These are phyloP conservation scores for Vigna reflexopilosa DNA, from an alignment of 306 rosid species.

Conservation along the genomic window DNA sequence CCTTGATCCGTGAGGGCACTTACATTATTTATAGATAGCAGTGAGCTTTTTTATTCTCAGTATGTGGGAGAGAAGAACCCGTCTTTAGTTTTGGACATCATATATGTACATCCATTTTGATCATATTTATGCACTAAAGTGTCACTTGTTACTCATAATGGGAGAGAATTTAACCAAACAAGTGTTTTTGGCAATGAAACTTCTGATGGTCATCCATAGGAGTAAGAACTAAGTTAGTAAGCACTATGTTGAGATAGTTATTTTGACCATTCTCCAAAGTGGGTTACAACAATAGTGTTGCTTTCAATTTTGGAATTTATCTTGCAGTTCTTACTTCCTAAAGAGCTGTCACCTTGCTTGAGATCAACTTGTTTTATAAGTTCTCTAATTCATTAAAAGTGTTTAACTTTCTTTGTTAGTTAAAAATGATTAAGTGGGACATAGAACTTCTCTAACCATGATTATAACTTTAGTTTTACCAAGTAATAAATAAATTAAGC, in stretches of 20 bases:
- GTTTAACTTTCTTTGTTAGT: neutral
- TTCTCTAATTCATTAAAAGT: neutral
- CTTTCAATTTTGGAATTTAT: constrained; percentile 24
- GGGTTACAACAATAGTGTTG: constrained; percentile 18
- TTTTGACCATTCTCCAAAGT: neutral
- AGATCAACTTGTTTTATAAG: neutral
- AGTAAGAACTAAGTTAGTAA: constrained; percentile 29
- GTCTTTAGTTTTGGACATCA: neutral
- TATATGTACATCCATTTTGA: constrained; percentile 36
- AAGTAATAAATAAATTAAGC: neutral
- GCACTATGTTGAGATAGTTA: constrained; percentile 2
- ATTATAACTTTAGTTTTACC: neutral
- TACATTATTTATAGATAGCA: constrained; percentile 25
- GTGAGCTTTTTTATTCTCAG: constrained; percentile 28
- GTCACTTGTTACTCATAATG: neutral
- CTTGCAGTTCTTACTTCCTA: constrained; percentile 8
- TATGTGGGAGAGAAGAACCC: constrained; percentile 1
- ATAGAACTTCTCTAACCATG: neutral
- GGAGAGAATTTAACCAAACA: constrained; percentile 28
- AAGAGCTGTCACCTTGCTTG: neutral
- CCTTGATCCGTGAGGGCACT: constrained; percentile 26
- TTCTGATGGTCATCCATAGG: constrained; percentile 28
- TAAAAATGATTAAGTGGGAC: neutral
- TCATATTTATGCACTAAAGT: constrained; percentile 12
- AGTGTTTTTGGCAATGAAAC: neutral